Evolutionary conservation across 140 eudicot genomes (phyloP), one percentile per base, ranked within the genome.

Genomic region (Stevia rebaudiana): DNA sequence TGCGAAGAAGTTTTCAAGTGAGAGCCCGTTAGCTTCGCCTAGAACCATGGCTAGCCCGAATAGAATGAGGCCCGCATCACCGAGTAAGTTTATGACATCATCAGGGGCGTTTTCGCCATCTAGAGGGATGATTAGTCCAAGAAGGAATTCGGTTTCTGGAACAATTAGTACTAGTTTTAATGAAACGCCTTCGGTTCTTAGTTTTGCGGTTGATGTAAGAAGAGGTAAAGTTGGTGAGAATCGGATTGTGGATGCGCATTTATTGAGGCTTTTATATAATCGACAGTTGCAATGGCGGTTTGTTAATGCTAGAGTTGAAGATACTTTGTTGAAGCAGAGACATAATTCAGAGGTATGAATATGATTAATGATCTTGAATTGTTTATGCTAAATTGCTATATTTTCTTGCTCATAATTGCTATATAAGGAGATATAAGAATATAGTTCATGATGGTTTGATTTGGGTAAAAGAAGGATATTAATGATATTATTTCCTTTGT

Each of bases 211-310:
- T 77, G 98, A 92, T 74, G 87, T 92, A 57, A 66, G 94, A 50
- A 88, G 96, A 57, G 98, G 98, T 43, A 92, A 88, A 78, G 98
- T 92, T 18, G 98, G 95, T 70, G 98, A 92, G 82, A 88, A 79
- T 44, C 82, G 84, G 5, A 83, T 92, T 72, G 79, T 88, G 61
- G 96, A 88, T 75, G 98, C 98, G 10, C 98, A 92, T 59, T 75
- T 83, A 57, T 79, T 92, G 83, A 88, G 98, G 69, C 95, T 92
- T 70, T 74, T 88, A 21, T 85, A 92, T 64, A 92, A 92, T 58
- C 81, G 96, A 28, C 86, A 88, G 47, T 67, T 92, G 84, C 96
- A 88, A 69, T 92, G 96, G 98, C 84, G 96, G 65, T 92, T 83
- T 85, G 95, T 88, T 57, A 92, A 92, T 78, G 98, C 98, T 57